Evolutionary conservation across 2,329 filamentous ascomycete genomes (phyloP).

Genomic region (Aspergillus pseudoglaucus): DNA sequence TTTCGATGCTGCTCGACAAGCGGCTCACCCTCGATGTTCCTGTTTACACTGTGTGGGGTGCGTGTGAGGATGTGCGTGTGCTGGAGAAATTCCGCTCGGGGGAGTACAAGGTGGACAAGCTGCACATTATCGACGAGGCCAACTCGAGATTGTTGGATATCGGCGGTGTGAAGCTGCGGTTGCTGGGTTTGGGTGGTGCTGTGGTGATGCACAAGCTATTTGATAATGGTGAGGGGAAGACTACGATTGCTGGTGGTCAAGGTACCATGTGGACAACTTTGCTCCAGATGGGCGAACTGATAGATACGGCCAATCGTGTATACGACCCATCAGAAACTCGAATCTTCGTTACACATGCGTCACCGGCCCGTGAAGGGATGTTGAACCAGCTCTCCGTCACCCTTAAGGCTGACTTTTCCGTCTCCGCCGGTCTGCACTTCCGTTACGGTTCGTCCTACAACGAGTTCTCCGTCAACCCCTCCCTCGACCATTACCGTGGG

Average conservation of each 20-base stretch:
- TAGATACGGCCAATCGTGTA: slow-evolving; percentile 95
- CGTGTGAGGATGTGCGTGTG: slow-evolving; percentile 95
- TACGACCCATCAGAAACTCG: slow-evolving; percentile 98
- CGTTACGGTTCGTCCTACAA: slow-evolving; percentile 99
- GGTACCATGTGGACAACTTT: slow-evolving; percentile 99
- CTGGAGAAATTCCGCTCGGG: slow-evolving; percentile 95
- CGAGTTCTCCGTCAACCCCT: slow-evolving; percentile 98
- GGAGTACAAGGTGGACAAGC: slow-evolving; percentile 95
- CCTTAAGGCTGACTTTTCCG: slow-evolving; percentile 95
- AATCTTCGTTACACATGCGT: slow-evolving; percentile 93
- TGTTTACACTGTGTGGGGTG: slow-evolving; percentile 98
- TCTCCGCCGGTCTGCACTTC: slow-evolving; percentile 96
- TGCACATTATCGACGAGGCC: slow-evolving; percentile 97
- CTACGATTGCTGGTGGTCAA: slow-evolving; percentile 95
- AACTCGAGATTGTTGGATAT: slow-evolving; percentile 92
- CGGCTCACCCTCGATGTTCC: slow-evolving; percentile 88
- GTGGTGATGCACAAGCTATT: slow-evolving; percentile 99
- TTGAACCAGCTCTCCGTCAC: slow-evolving; percentile 96
- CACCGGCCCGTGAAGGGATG: slow-evolving; percentile 90
- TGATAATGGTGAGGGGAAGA: slow-evolving; percentile 95
- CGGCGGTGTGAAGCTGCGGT: slow-evolving; percentile 88
- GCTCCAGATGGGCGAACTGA: slow-evolving; percentile 94
- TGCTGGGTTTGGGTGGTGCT: slow-evolving; percentile 87
- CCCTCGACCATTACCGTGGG: slow-evolving; percentile 93
- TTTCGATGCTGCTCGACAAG: slow-evolving; percentile 80